These are phyloP conservation scores for Alnus glutinosa DNA, from an alignment of 306 rosid genomes.

Conservation along the genomic window DNA sequence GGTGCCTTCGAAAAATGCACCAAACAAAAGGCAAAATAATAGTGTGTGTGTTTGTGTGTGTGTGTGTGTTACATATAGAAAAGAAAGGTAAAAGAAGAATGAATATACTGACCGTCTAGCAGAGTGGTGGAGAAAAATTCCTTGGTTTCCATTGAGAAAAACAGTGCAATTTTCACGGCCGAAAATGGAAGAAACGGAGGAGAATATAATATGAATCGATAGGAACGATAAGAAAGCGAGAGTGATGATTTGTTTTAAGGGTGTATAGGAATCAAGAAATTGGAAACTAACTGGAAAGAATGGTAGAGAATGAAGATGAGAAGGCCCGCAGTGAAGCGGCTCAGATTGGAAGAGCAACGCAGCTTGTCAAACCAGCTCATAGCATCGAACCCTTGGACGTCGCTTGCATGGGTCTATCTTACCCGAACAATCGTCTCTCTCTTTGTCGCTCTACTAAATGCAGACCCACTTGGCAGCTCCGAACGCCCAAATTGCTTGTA, in stretches of 20 bases:
- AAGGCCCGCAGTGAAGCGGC: constrained; percentile 70
- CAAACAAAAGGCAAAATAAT: background rate
- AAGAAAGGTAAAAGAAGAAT: background rate
- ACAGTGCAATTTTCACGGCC: background rate
- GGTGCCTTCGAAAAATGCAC: no score
- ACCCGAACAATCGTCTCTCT: background rate
- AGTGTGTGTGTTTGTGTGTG: no score
- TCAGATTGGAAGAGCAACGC: constrained; percentile 43
- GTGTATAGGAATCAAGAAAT: constrained; percentile 63
- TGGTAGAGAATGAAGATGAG: constrained; percentile 50
- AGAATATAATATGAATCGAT: background rate
- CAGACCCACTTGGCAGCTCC: background rate
- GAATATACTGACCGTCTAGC: constrained; percentile 44
- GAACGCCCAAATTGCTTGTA: no score
- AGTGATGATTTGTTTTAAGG: constrained; percentile 3
- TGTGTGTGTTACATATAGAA: no score
- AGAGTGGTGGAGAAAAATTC: constrained; percentile 36
- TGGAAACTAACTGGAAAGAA: constrained; percentile 53
- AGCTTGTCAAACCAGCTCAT: constrained; percentile 51
- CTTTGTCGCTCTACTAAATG: background rate
- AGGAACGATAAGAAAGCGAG: background rate
- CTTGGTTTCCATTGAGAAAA: constrained; percentile 42
- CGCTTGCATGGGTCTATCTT: constrained; percentile 37
- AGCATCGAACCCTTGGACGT: constrained; percentile 24
- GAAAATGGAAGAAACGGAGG: background rate